Evolutionary conservation across 805 yeast genomes (phyloP), one percentile per base, ranked within the genome.

Genomic region (Myxozyma vanderwaltii): DNA sequence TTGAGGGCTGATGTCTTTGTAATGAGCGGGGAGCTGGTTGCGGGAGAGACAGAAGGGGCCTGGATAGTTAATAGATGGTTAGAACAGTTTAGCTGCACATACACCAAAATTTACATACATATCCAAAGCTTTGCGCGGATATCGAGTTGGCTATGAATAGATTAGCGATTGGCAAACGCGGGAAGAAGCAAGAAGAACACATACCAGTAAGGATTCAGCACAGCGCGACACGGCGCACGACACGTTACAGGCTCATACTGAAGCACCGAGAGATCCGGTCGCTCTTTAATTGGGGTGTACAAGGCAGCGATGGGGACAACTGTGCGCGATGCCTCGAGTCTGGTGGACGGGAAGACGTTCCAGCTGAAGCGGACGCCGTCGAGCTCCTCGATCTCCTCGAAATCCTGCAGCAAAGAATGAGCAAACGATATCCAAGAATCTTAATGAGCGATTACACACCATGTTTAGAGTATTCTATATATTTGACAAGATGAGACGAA

Each of bases 291-390:
- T 7, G 99, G 99, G n/a, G 97, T 91, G 78, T 91, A 94, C 63
- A 94, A 77, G 56, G 96, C 86, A 43, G 97, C 96, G 38, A 94
- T 86, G 12, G 99, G 99, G 33, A 94, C 91, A 19, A 92, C 95
- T 70, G 91, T 87, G 67, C 94, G 87, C 68, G 86, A 86, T 19
- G 96, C 94, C 74, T 94, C 98, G 43, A 84, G 83, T 67, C 91
- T 84, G 39, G 96, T 86, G 43, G 88, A 84, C 29, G 99, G 99
- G 69, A 92, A 86, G 43, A 89, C 86, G 72, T 88, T 86, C 92
- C 92, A 88, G 68, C 87, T 83, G 76, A 88, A 86, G 58, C 88
- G 80, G 52, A 85, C 82, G 55, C 88, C 88, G 69, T 83, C 86
- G 53, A 74, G 74, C 68, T 82, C 86, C 72, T 83, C 86, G 65